These are phyloP conservation scores for Neopestalotiopsis rosae DNA, from an alignment of 2,329 filamentous ascomycete species.

Conservation along the genomic window DNA sequence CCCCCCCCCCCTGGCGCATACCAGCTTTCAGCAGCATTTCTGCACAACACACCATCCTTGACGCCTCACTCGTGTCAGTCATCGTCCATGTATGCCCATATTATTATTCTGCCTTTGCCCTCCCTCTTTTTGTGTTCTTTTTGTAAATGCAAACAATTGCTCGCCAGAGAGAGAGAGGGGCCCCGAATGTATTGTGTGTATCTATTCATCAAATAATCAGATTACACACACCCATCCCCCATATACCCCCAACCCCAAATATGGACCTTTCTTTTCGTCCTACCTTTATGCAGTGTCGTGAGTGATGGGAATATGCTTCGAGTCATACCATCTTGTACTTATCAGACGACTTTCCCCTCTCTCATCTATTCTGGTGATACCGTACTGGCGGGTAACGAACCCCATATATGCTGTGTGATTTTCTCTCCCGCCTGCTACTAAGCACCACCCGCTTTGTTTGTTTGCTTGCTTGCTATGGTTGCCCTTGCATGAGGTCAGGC, in stretches of 20 bases:
- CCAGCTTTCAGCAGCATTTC: slow-evolving; percentile 21
- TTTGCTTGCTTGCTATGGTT: slow-evolving; percentile 29
- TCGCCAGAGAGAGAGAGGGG: neutral
- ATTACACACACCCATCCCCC: neutral
- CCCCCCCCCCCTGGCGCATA: slow-evolving; percentile 21
- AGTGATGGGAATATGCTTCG: neutral
- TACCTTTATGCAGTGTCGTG: neutral
- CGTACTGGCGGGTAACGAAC: neutral
- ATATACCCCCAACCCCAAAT: neutral
- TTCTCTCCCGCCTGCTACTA: neutral
- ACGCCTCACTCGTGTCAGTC: slow-evolving; percentile 28
- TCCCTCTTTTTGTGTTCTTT: neutral
- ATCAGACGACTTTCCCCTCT: neutral
- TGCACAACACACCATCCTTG: slow-evolving; percentile 22
- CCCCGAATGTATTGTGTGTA: neutral
- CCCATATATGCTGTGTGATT: slow-evolving; percentile 1
- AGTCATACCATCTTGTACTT: slow-evolving; percentile 4
- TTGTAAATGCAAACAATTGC: neutral
- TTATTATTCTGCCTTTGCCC: neutral
- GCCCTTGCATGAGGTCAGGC: slow-evolving; percentile 28
- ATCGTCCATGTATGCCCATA: slow-evolving; percentile 2
- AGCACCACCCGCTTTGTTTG: slow-evolving; percentile 4
- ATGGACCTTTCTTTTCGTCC: neutral
- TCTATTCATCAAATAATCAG: neutral
- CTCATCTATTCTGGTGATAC: neutral